These are phyloP conservation scores for Aspergillus cejpii DNA, from an alignment of 2,329 filamentous ascomycete genomes.

Conservation along the genomic window DNA sequence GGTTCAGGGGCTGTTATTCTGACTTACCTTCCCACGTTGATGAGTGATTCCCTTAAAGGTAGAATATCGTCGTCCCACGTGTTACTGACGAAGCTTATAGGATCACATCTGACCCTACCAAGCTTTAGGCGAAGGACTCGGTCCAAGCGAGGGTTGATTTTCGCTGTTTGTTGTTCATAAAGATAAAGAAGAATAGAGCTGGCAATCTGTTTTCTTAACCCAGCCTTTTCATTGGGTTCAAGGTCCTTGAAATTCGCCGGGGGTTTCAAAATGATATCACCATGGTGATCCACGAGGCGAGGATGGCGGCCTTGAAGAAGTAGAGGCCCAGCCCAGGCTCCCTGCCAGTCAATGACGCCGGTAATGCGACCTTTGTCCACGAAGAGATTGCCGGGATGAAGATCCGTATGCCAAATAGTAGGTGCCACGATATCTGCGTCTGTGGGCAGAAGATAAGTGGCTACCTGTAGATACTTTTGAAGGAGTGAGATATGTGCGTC, in stretches of 20 bases:
- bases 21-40: constrained; percentile 22
- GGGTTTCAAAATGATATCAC: constrained; percentile 19
- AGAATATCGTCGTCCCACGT: constrained; percentile 24
- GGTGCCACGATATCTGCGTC: constrained; percentile 19
- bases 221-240: constrained; percentile 8
- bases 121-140: constrained; percentile 14
- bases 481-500: constrained; percentile 30
- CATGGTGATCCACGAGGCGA: constrained; percentile 22
- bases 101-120: constrained; percentile 15
- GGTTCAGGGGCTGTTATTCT: no score
- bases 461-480: constrained; percentile 28
- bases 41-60: constrained; percentile 20
- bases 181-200: constrained; percentile 21
- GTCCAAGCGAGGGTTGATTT: constrained; percentile 11
- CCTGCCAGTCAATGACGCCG: constrained; percentile 42
- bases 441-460: constrained; percentile 27
- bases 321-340: constrained; percentile 25
- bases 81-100: constrained; percentile 16
- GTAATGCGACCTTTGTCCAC: constrained; percentile 31
- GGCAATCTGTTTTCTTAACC: constrained; percentile 15
- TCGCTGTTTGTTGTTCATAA: constrained; percentile 15
- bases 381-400: constrained; percentile 38
- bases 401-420: constrained; percentile 38
- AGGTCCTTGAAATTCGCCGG: constrained; percentile 22
- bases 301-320: constrained; percentile 21